Evolutionary conservation across 805 yeast genomes (phyloP), one percentile per base, ranked within the genome.

Genomic region (Schwanniomyces vanrijiae): DNA sequence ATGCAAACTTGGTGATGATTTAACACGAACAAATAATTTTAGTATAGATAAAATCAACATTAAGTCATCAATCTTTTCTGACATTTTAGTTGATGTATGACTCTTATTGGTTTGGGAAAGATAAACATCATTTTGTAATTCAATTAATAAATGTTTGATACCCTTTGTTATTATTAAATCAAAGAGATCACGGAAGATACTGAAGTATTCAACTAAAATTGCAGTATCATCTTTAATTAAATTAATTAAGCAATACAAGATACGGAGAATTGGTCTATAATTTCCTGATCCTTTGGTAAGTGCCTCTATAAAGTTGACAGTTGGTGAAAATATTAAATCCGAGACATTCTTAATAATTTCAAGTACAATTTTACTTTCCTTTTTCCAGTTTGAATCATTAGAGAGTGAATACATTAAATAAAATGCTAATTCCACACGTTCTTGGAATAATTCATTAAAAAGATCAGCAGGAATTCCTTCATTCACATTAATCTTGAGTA

Each of bases 381-480:
- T 61, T 16, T 66, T 61, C 3, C 55, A 46, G 5, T 65, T 53
- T 4, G 65, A 43, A 3, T 57, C 57, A 40, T 59, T 61, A 34
- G 76, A 72, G 28, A 77, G 58, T 3, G 78, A 64, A 46, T 73
- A 70, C 37, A 68, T 63, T 19, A 76, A 69, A 61, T 81, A 75
- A 66, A 90, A 75, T 48, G 87, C 75, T 37, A 89, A 65, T 56
- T 88, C 91, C 34, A 84, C 70, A 42, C 96, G 76, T 43, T 79
- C 87, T 40, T 79, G 75, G 54, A 76, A 82, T 2, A 85, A 72
- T 16, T 76, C 77, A 3, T 66, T 62, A 55, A 82, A 80, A 4
- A 76, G 45, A 1, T 75, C 69, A 1, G 78, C 65, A 2, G 80
- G 73, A 2, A 75, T 64, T 7, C 86, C 87, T 48, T 79, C 82